phyloP scores from a whole-genome alignment of 2,329 filamentous ascomycete species.

The Talaromyces rugulosus region DNA sequence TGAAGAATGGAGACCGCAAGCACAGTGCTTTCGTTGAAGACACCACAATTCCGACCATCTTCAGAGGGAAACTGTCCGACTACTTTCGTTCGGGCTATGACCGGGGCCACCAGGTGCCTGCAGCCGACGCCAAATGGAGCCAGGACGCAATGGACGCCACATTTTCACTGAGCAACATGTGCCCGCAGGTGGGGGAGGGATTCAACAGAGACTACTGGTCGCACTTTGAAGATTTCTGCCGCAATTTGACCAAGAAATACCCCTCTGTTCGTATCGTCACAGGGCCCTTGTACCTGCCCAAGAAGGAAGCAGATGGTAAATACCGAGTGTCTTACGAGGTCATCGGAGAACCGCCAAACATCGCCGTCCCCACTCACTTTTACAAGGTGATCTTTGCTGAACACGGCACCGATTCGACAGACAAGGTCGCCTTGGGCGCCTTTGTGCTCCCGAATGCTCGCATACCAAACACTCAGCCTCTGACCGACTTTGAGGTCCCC shows the following conservation, averaged over 20 bases:
- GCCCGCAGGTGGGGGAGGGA: slow-evolving; percentile 93
- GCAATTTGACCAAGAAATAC: slow-evolving; percentile 73
- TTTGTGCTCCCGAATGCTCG: slow-evolving; percentile 91
- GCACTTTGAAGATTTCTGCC: slow-evolving; percentile 96
- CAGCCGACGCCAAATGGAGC: slow-evolving; percentile 93
- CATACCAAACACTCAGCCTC: slow-evolving; percentile 81
- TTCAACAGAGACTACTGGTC: slow-evolving; percentile 99
- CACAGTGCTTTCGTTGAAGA: slow-evolving; percentile 83
- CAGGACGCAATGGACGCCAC: slow-evolving; percentile 94
- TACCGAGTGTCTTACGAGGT: slow-evolving; percentile 96
- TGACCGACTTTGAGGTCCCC: slow-evolving; percentile 91
- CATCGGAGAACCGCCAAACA: slow-evolving; percentile 86
- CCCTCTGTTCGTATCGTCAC: slow-evolving; percentile 89
- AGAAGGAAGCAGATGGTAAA: slow-evolving; percentile 82
- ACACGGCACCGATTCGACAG: slow-evolving; percentile 60
- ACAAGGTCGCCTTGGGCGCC: slow-evolving; percentile 82
- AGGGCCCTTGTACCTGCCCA: slow-evolving; percentile 87
- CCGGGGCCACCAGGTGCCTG: slow-evolving; percentile 92
- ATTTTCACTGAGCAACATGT: slow-evolving; percentile 94
- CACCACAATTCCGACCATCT: slow-evolving; percentile 70
- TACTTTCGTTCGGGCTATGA: slow-evolving; percentile 95
- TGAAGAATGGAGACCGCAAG: slow-evolving; percentile 75
- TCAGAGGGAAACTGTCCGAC: slow-evolving; percentile 85
- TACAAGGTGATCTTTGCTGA: slow-evolving; percentile 99
- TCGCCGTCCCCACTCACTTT: slow-evolving; percentile 96